Percentiles rank a stretch among this genome's conserved stretches.
Conservation (phyloP, 116 monocot genomes). For the Trichopus zeylanicus region DNA sequence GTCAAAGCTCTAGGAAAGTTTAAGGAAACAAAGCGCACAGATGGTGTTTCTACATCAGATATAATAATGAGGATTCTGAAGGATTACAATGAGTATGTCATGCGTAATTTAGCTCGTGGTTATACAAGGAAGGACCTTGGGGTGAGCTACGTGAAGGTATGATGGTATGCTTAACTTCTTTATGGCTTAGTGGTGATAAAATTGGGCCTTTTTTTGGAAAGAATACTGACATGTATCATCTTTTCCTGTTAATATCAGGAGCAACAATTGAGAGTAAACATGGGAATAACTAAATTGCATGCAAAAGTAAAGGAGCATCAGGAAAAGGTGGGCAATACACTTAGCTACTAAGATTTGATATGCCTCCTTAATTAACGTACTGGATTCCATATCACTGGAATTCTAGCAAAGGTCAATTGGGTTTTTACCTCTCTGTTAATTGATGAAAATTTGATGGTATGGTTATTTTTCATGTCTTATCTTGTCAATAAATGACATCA, state of each 20-base stretch:
- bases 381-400: too few species aligned
- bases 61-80: slow-evolving; percentile 82
- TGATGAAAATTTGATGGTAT: too few species aligned
- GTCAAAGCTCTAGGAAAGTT: slow-evolving; percentile 74
- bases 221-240: too few species aligned
- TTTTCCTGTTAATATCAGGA: slow-evolving; percentile 35
- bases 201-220: neutral
- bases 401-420: too few species aligned
- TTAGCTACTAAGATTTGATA: too few species aligned
- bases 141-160: slow-evolving; percentile 79
- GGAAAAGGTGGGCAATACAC: slow-evolving; percentile 52
- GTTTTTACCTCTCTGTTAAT: too few species aligned
- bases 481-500: too few species aligned
- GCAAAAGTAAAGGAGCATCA: slow-evolving; percentile 82
- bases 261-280: slow-evolving; percentile 68
- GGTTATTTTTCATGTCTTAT: too few species aligned
- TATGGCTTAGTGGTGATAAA: neutral
- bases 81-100: slow-evolving; percentile 80
- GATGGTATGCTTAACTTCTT: neutral
- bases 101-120: slow-evolving; percentile 81
- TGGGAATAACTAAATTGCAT: slow-evolving; percentile 59
- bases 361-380: too few species aligned
- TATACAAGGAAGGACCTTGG: slow-evolving; percentile 83
- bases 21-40: slow-evolving; percentile 80
- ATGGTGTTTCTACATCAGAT: slow-evolving; percentile 85